phyloP scores from a whole-genome alignment of 2,329 filamentous ascomycete species.

The Tricladium varicosporioides region DNA sequence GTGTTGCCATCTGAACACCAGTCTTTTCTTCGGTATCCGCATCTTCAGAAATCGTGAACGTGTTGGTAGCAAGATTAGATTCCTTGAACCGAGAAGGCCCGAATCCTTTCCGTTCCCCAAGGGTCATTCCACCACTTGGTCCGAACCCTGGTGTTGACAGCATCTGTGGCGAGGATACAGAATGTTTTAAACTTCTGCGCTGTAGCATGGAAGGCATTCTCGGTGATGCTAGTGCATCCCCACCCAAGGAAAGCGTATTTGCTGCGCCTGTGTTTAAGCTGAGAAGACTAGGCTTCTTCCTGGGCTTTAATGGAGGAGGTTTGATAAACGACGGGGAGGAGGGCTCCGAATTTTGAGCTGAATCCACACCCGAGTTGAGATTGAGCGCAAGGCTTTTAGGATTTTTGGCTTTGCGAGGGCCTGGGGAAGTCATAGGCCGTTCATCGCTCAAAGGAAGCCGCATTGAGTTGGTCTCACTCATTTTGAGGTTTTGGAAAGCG shows the following conservation, averaged over 20 bases:
- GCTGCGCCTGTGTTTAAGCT: slow-evolving; percentile 72
- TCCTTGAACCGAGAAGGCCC: slow-evolving; percentile 33
- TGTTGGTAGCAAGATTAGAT: slow-evolving; percentile 25
- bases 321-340: slow-evolving; percentile 78
- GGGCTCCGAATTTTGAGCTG: slow-evolving; percentile 48
- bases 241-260: slow-evolving; percentile 41
- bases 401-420: slow-evolving; percentile 72
- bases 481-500: slow-evolving; percentile 36
- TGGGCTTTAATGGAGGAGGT: slow-evolving; percentile 65
- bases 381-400: slow-evolving; percentile 83
- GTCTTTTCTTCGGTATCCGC: slow-evolving; percentile 49
- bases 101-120: slow-evolving; percentile 43
- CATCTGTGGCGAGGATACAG: slow-evolving; percentile 66
- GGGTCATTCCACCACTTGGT: slow-evolving; percentile 61
- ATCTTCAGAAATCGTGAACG: slow-evolving; percentile 35
- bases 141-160: slow-evolving; percentile 59
- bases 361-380: slow-evolving; percentile 49
- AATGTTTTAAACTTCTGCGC: slow-evolving; percentile 63
- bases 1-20: slow-evolving; percentile 59
- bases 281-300: slow-evolving; percentile 71
- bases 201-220: slow-evolving; percentile 57
- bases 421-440: slow-evolving; percentile 66
- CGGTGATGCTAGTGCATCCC: slow-evolving; percentile 57
- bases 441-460: slow-evolving; percentile 42
- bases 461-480: slow-evolving; percentile 36